Conservation (phyloP, 768 basidiomycete genomes). For the Hemileccinum rubropunctum region DNA sequence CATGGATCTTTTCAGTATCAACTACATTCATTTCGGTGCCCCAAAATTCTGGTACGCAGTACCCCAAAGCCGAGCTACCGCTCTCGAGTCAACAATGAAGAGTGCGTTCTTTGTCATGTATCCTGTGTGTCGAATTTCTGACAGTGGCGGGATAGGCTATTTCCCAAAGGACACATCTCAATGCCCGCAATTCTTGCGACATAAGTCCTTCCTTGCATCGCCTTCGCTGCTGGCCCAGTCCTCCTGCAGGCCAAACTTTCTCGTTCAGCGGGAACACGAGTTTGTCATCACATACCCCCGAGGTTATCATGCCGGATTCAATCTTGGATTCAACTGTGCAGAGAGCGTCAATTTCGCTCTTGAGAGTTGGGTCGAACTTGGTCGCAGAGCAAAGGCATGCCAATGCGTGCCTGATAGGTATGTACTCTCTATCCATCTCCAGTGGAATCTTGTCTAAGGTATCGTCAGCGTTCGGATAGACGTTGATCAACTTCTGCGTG, state of each 20-base stretch:
- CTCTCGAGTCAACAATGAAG: slow-evolving; percentile 88
- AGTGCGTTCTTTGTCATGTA: slow-evolving; percentile 42
- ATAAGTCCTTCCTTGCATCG: slow-evolving; percentile 94
- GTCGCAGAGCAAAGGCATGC: slow-evolving; percentile 75
- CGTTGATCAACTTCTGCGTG: slow-evolving; percentile 78
- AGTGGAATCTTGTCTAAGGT: slow-evolving; percentile 5
- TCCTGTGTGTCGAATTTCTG: neutral
- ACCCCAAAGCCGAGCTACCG: slow-evolving; percentile 78
- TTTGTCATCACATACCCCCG: slow-evolving; percentile 94
- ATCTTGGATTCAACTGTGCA: slow-evolving; percentile 93
- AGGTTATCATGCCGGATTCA: slow-evolving; percentile 97
- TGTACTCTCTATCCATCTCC: slow-evolving; percentile 3
- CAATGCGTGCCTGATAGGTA: slow-evolving; percentile 75
- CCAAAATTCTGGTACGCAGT: slow-evolving; percentile 98
- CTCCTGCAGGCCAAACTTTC: slow-evolving; percentile 76
- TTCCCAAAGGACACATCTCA: slow-evolving; percentile 84
- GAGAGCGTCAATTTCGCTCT: slow-evolving; percentile 97
- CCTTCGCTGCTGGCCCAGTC: slow-evolving; percentile 78
- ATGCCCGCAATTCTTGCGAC: slow-evolving; percentile 93
- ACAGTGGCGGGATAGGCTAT: slow-evolving; percentile 50
- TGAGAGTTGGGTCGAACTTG: slow-evolving; percentile 90
- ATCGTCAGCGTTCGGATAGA: slow-evolving; percentile 82
- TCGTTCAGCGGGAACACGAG: slow-evolving; percentile 93
- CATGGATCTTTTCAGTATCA: slow-evolving; percentile 98
- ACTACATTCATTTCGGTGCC: slow-evolving; percentile 97